Percentiles rank a stretch among this genome's conserved stretches.
Evolutionary conservation across 768 basidiomycete species (phyloP).

Genomic region (Gyrodon lividus): DNA sequence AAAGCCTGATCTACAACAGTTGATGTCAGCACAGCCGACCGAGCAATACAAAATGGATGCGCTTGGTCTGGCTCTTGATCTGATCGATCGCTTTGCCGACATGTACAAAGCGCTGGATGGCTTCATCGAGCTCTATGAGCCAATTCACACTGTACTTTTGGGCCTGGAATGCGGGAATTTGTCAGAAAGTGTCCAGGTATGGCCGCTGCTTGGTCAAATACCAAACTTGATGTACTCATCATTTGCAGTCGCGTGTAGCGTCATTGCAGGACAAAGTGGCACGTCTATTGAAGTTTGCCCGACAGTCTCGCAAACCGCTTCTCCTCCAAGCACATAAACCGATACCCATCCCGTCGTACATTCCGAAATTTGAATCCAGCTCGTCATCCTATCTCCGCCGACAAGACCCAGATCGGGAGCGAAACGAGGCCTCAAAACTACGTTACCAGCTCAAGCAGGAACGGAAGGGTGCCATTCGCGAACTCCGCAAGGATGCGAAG

Average conservation of each 20-base stretch:
- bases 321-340: slow-evolving; percentile 90
- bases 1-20: slow-evolving; percentile 47
- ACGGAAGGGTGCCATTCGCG: slow-evolving; percentile 93
- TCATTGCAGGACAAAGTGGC: slow-evolving; percentile 48
- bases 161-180: slow-evolving; percentile 47
- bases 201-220: not conserved
- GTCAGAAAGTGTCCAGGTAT: slow-evolving; percentile 56
- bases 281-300: slow-evolving; percentile 71
- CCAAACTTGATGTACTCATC: slow-evolving; percentile 13
- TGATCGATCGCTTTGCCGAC: slow-evolving; percentile 69
- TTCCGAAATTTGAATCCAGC: slow-evolving; percentile 87
- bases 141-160: slow-evolving; percentile 58
- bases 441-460: slow-evolving; percentile 92
- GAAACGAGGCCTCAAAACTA: slow-evolving; percentile 83
- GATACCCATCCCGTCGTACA: slow-evolving; percentile 89
- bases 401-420: slow-evolving; percentile 91
- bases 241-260: slow-evolving; percentile 44
- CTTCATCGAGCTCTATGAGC: slow-evolving; percentile 83
- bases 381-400: slow-evolving; percentile 72
- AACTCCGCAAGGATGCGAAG: slow-evolving; percentile 90
- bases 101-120: slow-evolving; percentile 76
- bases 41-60: slow-evolving; percentile 77
- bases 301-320: slow-evolving; percentile 73
- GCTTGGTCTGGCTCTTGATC: slow-evolving; percentile 56
- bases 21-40: slow-evolving; percentile 36